A percentile compares a stretch with the other conserved stretches of the same genome.
Conservation (phyloP, 2,329 filamentous ascomycete species). For the Diaporthe caulivora region DNA sequence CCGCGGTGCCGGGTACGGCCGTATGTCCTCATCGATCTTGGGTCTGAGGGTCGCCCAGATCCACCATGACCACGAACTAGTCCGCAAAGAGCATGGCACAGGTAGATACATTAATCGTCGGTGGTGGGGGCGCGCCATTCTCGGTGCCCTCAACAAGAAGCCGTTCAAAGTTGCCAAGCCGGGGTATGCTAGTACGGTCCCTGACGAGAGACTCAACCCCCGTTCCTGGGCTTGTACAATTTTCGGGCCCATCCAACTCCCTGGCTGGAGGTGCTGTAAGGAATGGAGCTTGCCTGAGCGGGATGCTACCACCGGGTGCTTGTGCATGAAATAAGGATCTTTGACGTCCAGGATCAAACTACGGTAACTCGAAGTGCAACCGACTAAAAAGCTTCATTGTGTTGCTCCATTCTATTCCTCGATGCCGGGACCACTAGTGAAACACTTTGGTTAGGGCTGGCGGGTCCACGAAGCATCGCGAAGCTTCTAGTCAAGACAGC, state of each 20-base stretch:
- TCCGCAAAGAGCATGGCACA: not conserved
- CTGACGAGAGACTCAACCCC: not conserved
- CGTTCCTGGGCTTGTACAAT: not conserved
- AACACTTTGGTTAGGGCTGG: not conserved
- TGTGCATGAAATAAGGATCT: not conserved
- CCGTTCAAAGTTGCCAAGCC: conserved; percentile 9
- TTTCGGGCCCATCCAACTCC: conserved; percentile 1
- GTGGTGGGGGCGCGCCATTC: not conserved
- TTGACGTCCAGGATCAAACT: not conserved
- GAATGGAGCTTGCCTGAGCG: not conserved
- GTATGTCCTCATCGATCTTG: not conserved
- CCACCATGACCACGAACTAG: not conserved
- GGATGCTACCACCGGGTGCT: not conserved
- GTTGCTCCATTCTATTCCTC: not conserved
- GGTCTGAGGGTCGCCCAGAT: not conserved
- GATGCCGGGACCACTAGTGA: not conserved
- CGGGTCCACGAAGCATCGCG: conserved; percentile 30
- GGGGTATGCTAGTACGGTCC: not conserved
- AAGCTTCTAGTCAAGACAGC: conserved; percentile 27
- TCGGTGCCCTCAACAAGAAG: not conserved
- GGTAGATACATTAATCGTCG: not conserved
- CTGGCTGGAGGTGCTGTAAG: not conserved
- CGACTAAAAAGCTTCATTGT: not conserved
- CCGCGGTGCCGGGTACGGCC: not conserved
- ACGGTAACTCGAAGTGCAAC: not conserved